These are phyloP conservation scores for Pseudogymnoascus sp. DNA, from an alignment of 2,329 filamentous ascomycete species.

Conservation along the genomic window DNA sequence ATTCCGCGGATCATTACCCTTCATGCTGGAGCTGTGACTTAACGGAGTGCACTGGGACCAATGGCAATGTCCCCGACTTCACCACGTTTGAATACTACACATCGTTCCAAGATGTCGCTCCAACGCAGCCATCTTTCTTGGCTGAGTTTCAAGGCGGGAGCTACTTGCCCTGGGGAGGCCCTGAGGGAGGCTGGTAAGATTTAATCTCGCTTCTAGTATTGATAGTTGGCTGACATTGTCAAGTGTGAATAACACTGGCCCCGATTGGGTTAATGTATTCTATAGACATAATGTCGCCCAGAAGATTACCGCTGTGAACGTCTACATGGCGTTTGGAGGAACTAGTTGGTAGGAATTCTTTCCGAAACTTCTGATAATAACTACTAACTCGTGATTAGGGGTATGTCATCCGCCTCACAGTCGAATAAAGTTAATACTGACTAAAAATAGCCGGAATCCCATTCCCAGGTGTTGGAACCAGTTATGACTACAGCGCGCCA, in stretches of 20 bases:
- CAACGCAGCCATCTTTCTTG: slow-evolving; percentile 39
- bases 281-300: slow-evolving; percentile 57
- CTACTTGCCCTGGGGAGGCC: slow-evolving; percentile 30
- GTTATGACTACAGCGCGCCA: slow-evolving; percentile 58
- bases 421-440: background rate
- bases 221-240: slow-evolving; percentile 31
- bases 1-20: slow-evolving; percentile 46
- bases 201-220: background rate
- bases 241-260: slow-evolving; percentile 40
- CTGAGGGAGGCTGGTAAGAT: background rate
- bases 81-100: slow-evolving; percentile 28
- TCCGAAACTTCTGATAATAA: background rate
- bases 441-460: slow-evolving; percentile 42
- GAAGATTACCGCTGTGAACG: slow-evolving; percentile 50
- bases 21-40: slow-evolving; percentile 59
- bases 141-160: slow-evolving; percentile 55
- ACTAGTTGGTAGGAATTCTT: slow-evolving; percentile 45
- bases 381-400: background rate
- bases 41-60: slow-evolving; percentile 52
- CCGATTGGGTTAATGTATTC: slow-evolving; percentile 57
- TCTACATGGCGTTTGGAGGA: slow-evolving; percentile 61
- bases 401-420: background rate
- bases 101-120: slow-evolving; percentile 25
- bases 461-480: slow-evolving; percentile 51
- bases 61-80: slow-evolving; percentile 51